Evolutionary conservation across 257 asterid genomes (phyloP).

Genomic region (Plantago major): DNA sequence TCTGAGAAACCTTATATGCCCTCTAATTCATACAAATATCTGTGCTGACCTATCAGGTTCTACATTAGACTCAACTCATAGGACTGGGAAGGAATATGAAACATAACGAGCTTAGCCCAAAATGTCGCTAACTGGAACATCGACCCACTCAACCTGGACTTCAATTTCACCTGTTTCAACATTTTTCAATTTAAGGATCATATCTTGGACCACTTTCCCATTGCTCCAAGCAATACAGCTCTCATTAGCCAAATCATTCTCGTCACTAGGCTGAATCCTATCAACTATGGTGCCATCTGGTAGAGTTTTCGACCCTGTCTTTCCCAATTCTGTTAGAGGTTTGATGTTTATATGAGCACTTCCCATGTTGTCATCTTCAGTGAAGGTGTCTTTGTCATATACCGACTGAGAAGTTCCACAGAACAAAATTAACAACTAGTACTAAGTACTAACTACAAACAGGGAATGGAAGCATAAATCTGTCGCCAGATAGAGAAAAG

Average conservation of each 20-base stretch:
- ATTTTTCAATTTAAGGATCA: constrained; percentile 50
- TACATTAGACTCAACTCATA: no score
- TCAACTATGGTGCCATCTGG: constrained; percentile 61
- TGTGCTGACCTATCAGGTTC: no score
- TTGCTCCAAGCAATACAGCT: constrained; percentile 54
- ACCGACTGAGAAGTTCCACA: constrained; percentile 36
- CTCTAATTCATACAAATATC: no score
- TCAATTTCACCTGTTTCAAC: constrained; percentile 63
- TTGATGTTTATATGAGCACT: constrained; percentile 50
- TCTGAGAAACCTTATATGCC: no score
- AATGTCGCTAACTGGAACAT: constrained; percentile 32
- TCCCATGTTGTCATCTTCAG: constrained; percentile 79
- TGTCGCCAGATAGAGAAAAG: no score
- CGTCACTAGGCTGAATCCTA: constrained; percentile 43
- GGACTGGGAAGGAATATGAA: no score
- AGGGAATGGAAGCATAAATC: no score
- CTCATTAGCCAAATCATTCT: constrained; percentile 54
- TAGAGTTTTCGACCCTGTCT: constrained; percentile 39
- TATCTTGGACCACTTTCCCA: constrained; percentile 69
- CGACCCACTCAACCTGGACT: constrained; percentile 65
- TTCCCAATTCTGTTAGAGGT: constrained; percentile 44
- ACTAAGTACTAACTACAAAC: no score
- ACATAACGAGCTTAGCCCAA: no score
- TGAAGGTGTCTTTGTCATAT: constrained; percentile 77
- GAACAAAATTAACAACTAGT: neutral